phyloP scores from a whole-genome alignment of 2,329 filamentous ascomycete species.

The Aspergillus persii region DNA sequence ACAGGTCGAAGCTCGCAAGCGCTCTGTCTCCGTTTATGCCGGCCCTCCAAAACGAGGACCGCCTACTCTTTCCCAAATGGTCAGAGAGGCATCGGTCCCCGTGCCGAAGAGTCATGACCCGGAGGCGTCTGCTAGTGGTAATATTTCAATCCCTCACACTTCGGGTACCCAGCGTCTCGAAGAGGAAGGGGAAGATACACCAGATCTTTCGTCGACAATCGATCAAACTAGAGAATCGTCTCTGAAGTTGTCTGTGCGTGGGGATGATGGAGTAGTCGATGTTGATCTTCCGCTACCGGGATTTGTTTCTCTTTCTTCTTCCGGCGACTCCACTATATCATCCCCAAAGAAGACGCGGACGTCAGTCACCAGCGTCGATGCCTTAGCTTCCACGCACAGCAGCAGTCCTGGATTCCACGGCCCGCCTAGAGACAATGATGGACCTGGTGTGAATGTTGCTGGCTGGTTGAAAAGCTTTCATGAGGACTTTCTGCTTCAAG shows the following conservation, averaged over 20 bases:
- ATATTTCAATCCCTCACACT: constrained; percentile 35
- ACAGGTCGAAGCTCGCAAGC: constrained; percentile 24
- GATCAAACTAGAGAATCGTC: constrained; percentile 43
- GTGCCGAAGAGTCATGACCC: constrained; percentile 18
- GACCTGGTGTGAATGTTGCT: constrained; percentile 55
- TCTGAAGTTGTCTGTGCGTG: constrained; percentile 55
- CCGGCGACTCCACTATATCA: constrained; percentile 43
- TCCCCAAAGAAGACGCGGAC: constrained; percentile 45
- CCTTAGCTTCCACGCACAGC: constrained; percentile 45
- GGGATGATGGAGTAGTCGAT: constrained; percentile 60
- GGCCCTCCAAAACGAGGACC: constrained; percentile 24
- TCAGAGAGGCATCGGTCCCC: constrained; percentile 28
- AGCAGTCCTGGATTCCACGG: constrained; percentile 37
- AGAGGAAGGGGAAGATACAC: constrained; percentile 24
- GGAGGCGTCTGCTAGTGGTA: constrained; percentile 28
- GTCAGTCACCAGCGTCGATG: constrained; percentile 54
- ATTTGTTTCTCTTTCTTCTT: constrained; percentile 48
- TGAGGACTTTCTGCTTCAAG: constrained; percentile 59
- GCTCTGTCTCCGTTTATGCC: constrained; percentile 28
- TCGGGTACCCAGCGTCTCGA: constrained; percentile 17
- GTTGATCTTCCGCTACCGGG: constrained; percentile 57
- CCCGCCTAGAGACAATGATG: constrained; percentile 37
- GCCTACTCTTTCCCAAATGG: constrained; percentile 34
- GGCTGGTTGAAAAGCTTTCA: constrained; percentile 59
- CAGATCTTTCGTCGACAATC: constrained; percentile 26